Percentiles rank a stretch among this genome's conserved stretches.
These are phyloP conservation scores for Yarrowia sp. DNA, from an alignment of 805 yeast genomes.

Conservation along the genomic window DNA sequence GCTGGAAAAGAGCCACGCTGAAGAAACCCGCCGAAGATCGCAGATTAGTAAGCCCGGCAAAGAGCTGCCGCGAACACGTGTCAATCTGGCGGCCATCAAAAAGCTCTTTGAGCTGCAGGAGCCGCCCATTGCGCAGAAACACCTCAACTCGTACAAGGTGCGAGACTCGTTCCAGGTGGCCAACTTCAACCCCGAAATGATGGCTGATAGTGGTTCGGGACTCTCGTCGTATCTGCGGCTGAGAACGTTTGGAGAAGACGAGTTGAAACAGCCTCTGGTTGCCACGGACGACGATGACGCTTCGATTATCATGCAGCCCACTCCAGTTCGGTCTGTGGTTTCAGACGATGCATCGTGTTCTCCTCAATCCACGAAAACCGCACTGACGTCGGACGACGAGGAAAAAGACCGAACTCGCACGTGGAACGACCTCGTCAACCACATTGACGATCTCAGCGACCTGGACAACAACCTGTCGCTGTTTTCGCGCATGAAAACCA, in stretches of 20 bases:
- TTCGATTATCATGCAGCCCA: neutral
- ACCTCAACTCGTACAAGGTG: constrained; percentile 19
- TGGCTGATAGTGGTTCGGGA: neutral
- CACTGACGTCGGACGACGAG: constrained; percentile 10
- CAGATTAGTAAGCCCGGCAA: constrained; percentile 11
- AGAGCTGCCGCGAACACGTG: constrained; percentile 7
- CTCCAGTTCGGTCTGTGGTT: neutral
- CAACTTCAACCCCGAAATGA: constrained; percentile 15
- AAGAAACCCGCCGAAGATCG: constrained; percentile 28
- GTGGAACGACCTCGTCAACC: constrained; percentile 21
- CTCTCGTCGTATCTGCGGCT: neutral
- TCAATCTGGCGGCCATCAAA: constrained; percentile 20
- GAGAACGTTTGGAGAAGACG: constrained; percentile 13
- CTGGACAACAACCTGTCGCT: neutral
- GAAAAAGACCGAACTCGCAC: neutral
- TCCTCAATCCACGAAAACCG: constrained; percentile 9
- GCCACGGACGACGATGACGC: neutral
- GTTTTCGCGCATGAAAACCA: constrained; percentile 18
- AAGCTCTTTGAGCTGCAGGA: constrained; percentile 25
- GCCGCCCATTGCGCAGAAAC: constrained; percentile 21
- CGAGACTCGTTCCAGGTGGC: constrained; percentile 14
- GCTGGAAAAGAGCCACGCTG: constrained; percentile 29
- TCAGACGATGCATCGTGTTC: constrained; percentile 9
- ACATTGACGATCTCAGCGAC: constrained; percentile 12
- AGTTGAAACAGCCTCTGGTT: neutral